These are phyloP conservation scores for Lasiodiplodia sp. DNA, from an alignment of 2,329 filamentous ascomycete genomes.

Conservation along the genomic window DNA sequence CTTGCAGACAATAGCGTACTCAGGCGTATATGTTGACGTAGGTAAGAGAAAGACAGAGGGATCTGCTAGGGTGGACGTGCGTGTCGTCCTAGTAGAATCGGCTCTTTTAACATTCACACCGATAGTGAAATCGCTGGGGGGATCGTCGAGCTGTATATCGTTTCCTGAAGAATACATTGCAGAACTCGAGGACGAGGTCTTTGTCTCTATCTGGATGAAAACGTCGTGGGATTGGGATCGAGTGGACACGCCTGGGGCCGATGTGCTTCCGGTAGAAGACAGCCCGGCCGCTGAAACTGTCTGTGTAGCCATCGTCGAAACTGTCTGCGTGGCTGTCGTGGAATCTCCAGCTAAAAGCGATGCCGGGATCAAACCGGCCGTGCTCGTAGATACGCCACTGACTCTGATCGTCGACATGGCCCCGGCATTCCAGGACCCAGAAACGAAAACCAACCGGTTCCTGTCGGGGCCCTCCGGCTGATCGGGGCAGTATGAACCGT, in stretches of 20 bases:
- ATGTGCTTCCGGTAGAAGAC: background rate
- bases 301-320: background rate
- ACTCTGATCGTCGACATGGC: background rate
- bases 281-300: background rate
- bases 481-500: background rate
- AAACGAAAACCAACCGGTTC: background rate
- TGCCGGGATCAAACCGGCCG: background rate
- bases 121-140: background rate
- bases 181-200: background rate
- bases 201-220: background rate
- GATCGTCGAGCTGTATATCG: slow-evolving; percentile 5
- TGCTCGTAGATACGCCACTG: background rate
- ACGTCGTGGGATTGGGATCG: background rate
- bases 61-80: background rate
- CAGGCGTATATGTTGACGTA: background rate
- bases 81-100: background rate
- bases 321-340: background rate
- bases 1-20: background rate
- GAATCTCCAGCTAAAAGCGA: background rate
- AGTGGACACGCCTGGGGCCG: background rate
- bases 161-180: background rate
- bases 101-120: background rate
- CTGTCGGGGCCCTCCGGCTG: background rate
- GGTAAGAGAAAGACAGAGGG: background rate
- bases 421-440: background rate